These are phyloP conservation scores for Linaria vulgaris DNA, from an alignment of 257 asterid genomes.

Conservation along the genomic window DNA sequence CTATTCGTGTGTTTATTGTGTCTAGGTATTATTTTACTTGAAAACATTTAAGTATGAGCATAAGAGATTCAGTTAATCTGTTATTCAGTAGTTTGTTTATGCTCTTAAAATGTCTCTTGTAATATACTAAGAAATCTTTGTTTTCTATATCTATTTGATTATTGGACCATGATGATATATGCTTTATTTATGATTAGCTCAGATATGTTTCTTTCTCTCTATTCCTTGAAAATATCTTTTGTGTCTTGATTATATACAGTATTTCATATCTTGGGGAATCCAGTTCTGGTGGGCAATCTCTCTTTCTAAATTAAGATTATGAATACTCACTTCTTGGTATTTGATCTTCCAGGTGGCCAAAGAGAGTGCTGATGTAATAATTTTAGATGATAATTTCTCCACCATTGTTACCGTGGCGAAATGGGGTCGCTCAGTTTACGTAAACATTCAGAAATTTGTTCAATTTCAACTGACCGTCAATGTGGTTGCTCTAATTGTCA, in stretches of 20 bases:
- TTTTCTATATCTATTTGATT: too few relatives aligned
- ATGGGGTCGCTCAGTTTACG: constrained; percentile 98
- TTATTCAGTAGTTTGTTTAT: too few relatives aligned
- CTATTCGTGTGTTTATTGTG: too few relatives aligned
- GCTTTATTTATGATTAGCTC: background rate
- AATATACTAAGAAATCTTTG: too few relatives aligned
- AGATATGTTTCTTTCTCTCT: background rate
- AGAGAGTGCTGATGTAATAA: constrained; percentile 96
- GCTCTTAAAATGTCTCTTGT: too few relatives aligned
- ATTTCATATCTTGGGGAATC: too few relatives aligned
- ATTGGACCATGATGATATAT: background rate
- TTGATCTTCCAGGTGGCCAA: constrained; percentile 75
- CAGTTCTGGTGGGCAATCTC: too few relatives aligned
- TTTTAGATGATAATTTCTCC: constrained; percentile 92
- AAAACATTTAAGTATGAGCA: too few relatives aligned
- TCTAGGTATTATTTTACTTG: too few relatives aligned
- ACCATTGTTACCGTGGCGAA: constrained; percentile 91
- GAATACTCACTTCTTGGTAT: constrained; percentile 14
- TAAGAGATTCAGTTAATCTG: too few relatives aligned
- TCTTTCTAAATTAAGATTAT: background rate
- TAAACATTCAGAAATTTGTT: constrained; percentile 91
- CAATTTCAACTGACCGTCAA: constrained; percentile 95
- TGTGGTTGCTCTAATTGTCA: constrained; percentile 90
- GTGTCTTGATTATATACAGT: background rate
- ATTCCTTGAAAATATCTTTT: background rate